phyloP scores from a whole-genome alignment of 176 grass and related monocot genomes.

The Avena eriantha region DNA sequence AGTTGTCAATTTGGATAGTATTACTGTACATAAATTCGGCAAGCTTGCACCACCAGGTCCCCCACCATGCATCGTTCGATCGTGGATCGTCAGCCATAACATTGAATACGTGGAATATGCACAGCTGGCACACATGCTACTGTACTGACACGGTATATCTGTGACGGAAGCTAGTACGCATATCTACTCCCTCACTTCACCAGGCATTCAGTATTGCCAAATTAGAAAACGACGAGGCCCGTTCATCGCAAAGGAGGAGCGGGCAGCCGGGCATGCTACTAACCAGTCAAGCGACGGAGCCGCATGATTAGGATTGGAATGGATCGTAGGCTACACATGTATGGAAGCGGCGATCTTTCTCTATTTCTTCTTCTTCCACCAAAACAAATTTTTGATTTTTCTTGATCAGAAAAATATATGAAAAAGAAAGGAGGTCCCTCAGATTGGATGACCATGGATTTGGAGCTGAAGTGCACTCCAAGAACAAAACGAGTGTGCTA shows the following conservation, averaged over 20 bases:
- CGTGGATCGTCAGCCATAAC: neutral
- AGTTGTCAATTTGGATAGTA: neutral
- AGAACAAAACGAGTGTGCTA: neutral
- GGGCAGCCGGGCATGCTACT: no score
- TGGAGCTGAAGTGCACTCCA: constrained; percentile 39
- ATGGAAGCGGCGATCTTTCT: no score
- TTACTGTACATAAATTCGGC: neutral
- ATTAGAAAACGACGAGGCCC: neutral
- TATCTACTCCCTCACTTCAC: neutral
- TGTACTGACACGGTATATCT: neutral
- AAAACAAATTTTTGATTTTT: no score
- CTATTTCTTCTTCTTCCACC: no score
- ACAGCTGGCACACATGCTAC: neutral
- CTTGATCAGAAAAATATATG: no score
- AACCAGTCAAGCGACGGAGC: neutral
- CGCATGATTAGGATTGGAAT: neutral
- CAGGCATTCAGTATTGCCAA: neutral
- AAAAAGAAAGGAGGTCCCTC: no score
- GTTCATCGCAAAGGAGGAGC: neutral
- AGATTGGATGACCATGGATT: no score
- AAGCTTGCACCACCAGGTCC: neutral
- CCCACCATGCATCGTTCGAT: neutral
- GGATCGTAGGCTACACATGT: neutral
- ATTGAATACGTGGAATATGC: neutral
- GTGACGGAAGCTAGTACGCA: neutral